A percentile compares a stretch with the other conserved stretches of the same genome.
Conservation (phyloP, 805 yeast species). For the Candida pseudofarinosa region DNA sequence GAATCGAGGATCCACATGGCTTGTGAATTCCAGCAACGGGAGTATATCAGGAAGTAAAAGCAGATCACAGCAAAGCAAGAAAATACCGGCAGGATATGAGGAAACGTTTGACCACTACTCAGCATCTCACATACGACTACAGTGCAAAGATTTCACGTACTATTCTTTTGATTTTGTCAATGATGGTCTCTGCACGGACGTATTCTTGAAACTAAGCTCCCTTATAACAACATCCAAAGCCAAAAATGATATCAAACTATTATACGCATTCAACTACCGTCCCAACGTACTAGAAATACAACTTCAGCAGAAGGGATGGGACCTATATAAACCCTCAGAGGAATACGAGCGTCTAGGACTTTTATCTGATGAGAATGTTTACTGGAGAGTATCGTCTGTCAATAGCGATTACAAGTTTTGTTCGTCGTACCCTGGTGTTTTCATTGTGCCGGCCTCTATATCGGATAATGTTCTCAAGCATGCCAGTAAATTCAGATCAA, state of each 20-base stretch:
- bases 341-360: conserved; percentile 81
- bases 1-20: conserved; percentile 50
- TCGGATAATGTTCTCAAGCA: conserved; percentile 81
- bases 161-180: conserved; percentile 70
- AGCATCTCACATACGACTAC: conserved; percentile 58
- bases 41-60: neutral
- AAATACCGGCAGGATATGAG: conserved; percentile 6
- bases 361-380: conserved; percentile 16
- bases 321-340: conserved; percentile 50
- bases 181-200: conserved; percentile 61
- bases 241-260: conserved; percentile 37
- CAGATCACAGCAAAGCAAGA: conserved; percentile 6
- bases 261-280: conserved; percentile 79
- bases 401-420: conserved; percentile 66
- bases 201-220: conserved; percentile 64
- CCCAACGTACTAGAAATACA: conserved; percentile 68
- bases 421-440: conserved; percentile 64
- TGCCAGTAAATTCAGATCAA: conserved; percentile 83
- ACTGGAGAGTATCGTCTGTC: conserved; percentile 69
- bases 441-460: conserved; percentile 71
- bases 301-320: conserved; percentile 60
- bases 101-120: conserved; percentile 31
- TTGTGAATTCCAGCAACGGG: conserved; percentile 10
- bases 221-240: conserved; percentile 54
- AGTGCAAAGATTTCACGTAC: conserved; percentile 82